These are phyloP conservation scores for Parasarocladium wereldwijsianum DNA, from an alignment of 2,329 filamentous ascomycete species.

Conservation along the genomic window DNA sequence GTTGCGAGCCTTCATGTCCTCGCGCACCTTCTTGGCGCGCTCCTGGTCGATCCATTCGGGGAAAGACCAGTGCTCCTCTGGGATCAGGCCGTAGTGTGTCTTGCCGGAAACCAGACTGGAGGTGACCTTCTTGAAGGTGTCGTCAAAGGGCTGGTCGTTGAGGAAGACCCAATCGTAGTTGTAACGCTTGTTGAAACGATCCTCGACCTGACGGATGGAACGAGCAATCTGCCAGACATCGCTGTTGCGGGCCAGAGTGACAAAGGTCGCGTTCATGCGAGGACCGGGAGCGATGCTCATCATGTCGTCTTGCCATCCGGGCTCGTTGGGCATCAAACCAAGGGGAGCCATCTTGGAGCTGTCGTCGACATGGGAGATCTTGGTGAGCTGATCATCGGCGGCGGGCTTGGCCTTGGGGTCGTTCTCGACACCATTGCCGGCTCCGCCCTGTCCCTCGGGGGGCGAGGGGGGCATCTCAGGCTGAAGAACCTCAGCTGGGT, in stretches of 20 bases:
- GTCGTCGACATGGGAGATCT: conserved; percentile 5
- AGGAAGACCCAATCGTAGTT: conserved; percentile 99
- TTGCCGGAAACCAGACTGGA: conserved; percentile 80
- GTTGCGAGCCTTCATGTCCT: conserved; percentile 87
- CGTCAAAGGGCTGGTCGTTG: conserved; percentile 90
- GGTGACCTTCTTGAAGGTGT: conserved; percentile 86
- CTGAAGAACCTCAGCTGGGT: conserved; percentile 2
- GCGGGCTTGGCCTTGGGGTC: conserved; percentile 1
- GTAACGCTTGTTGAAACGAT: conserved; percentile 93
- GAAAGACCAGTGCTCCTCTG: conserved; percentile 92
- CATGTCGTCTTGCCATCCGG: conserved; percentile 36
- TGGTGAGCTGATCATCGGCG: too few relatives aligned
- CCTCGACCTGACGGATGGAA: conserved; percentile 91
- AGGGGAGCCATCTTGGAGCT: conserved; percentile 20
- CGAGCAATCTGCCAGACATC: conserved; percentile 95
- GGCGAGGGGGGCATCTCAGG: conserved; percentile 2
- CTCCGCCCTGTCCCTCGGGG: conserved; percentile 1
- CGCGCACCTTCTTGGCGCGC: conserved; percentile 74
- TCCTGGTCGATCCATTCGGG: conserved; percentile 92
- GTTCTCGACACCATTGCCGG: not conserved
- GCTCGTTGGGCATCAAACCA: conserved; percentile 34
- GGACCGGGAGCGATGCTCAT: conserved; percentile 42
- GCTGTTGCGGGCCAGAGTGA: conserved; percentile 82
- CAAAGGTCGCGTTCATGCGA: conserved; percentile 93
- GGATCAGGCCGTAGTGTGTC: conserved; percentile 80